Base-by-base conservation (phyloP, 176 grass and related monocot species). In the Phyllostachys edulis region DNA sequence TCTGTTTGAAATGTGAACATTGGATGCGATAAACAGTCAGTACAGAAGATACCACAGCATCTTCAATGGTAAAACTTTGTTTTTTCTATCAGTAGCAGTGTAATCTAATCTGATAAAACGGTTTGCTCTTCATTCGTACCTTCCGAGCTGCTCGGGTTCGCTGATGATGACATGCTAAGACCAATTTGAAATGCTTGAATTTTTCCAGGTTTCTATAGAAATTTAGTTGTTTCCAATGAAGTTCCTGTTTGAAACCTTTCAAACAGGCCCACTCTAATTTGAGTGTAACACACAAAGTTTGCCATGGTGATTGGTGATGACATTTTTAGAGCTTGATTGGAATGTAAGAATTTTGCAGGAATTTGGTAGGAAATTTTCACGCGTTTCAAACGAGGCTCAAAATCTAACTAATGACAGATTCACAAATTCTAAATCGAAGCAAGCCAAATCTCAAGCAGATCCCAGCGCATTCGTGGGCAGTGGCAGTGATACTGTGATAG, bases 1-100 rank as follows among this genome's bases (percentile, higher is more conserved):
- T 60, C 79, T 79, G 51, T 51, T 73, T 73, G 21, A 77, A 82
- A 67, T 24, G 5, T 83, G 72, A 46, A 71, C 45, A 66, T 3
- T 57, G 83, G 44, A 44, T 71, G 77, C 3, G 3, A 27, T 14
- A 9, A 67, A 51, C 29, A 75, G 4, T 38, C 3, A 7, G 5
- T 24, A 59, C 5, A 61, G 49, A 2, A 39, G 37, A 32, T 49
- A 15, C 18, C 7, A 47, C 16, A 55, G 8, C 42, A 34, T 29
- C 41, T 13, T 21, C 12, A 60, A 0, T 24, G 64, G 64, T 36
- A 52, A 67, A 39, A 24, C 9, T 66, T 39, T 52, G 63, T 75
- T 20, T 9, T 8, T 9, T 3, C 7, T 0, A 20, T 75, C 37
- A 10, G 9, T 49, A 32, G 27, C 26, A 50, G 6, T 34, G 55